These are phyloP conservation scores for Hypoxylon intermedium DNA, from an alignment of 495 filamentous ascomycete species.

Conservation along the genomic window DNA sequence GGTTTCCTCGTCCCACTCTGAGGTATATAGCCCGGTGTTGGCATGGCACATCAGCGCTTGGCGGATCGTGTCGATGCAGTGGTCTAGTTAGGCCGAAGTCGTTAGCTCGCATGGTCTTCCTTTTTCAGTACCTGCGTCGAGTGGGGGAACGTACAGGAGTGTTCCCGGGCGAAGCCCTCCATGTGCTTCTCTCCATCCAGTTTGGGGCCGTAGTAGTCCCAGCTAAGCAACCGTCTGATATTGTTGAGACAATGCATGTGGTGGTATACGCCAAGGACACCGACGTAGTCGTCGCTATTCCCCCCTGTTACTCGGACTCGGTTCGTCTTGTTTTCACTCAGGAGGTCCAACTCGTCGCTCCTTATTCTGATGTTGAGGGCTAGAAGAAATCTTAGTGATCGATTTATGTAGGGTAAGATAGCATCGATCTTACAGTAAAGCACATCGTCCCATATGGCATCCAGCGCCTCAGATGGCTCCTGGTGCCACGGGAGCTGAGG, in stretches of 20 bases:
- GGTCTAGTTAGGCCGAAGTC: slow-evolving; percentile 27
- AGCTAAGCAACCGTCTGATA: slow-evolving; percentile 30
- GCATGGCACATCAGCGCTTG: slow-evolving; percentile 48
- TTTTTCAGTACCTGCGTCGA: neutral
- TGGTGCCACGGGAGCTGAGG: slow-evolving; percentile 34
- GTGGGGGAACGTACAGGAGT: slow-evolving; percentile 21
- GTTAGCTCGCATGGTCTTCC: slow-evolving; percentile 2
- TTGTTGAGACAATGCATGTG: slow-evolving; percentile 46
- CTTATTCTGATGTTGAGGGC: slow-evolving; percentile 42
- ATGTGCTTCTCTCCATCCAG: slow-evolving; percentile 4
- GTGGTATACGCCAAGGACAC: slow-evolving; percentile 44
- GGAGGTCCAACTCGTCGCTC: slow-evolving; percentile 29
- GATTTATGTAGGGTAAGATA: neutral
- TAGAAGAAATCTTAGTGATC: slow-evolving; percentile 8
- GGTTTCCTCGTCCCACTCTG: slow-evolving; percentile 27
- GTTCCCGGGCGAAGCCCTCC: slow-evolving; percentile 19
- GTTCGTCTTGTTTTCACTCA: slow-evolving; percentile 36
- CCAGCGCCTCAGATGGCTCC: slow-evolving; percentile 36
- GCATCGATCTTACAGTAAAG: slow-evolving; percentile 28
- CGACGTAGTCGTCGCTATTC: slow-evolving; percentile 41
- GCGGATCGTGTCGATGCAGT: slow-evolving; percentile 48
- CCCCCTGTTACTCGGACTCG: slow-evolving; percentile 37
- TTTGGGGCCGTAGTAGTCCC: slow-evolving; percentile 37
- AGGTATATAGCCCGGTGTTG: slow-evolving; percentile 37
- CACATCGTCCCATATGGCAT: slow-evolving; percentile 41